Base-by-base conservation (phyloP, 208 protist species). In the Acanthamoeba royreba region DNA sequence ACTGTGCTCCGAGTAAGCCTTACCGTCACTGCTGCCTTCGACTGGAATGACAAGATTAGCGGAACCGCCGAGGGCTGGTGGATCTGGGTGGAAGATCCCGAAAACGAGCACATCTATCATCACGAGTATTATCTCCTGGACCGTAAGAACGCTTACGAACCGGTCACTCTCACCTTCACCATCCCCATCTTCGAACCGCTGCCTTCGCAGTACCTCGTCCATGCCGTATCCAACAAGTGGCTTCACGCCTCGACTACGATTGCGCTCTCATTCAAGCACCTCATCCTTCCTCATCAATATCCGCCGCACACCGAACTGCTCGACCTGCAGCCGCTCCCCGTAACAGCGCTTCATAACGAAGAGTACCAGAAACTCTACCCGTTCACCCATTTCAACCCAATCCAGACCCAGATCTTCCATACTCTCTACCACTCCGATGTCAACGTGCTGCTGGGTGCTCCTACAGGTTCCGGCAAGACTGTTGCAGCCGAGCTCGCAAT, bases 361-460 rank as follows among this genome's bases (percentile, higher is more conserved):
- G 94, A 98, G 3, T 96, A 96, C 88, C 96, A 99, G 92, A 96
- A n/a, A 19, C 85, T 99, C 45, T 98, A 98, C 53, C 85, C 92
- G 28, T 99, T 99, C 96, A 94, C 96, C 19, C 98, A 99, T 96
- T 99, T 99, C 95, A 99, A 99, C 97, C 98, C 99, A 42, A 98
- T 99, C 63, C 99, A 99, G 96, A 99, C 99, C 38, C 99, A 99
- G 95, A 97, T 99, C n/a, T 99, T 99, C 95, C 98, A 99, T 96
- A 96, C 97, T n/a, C 95, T 99, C 86, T 99, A 99, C 94, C 98
- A 99, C 96, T 99, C 99, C 4, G 98, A 99, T 95, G 91, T 98
- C 49, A 99, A 99, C 96, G 97, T 99, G 22, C 98, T 99, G 35
- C 93, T 99, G 19, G 99, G 99, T 25, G 98, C 99, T 25, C 99